A percentile compares a stretch with the other conserved stretches of the same genome.
Conservation (phyloP, 305 asterid species). For the Rubia peregrina region DNA sequence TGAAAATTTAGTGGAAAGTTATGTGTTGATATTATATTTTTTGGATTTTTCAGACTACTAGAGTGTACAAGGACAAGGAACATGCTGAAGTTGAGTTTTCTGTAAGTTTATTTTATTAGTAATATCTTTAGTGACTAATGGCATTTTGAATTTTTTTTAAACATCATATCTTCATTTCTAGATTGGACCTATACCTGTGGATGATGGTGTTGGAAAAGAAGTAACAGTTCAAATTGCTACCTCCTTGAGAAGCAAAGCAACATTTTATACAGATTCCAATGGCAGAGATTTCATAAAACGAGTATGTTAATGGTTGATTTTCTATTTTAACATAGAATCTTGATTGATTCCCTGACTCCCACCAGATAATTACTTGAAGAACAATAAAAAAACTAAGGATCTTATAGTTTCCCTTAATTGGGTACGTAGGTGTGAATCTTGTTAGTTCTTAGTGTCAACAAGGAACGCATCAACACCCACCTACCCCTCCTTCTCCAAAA, state of each 20-base stretch:
- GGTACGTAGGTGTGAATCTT: neutral
- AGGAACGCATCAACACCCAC: neutral
- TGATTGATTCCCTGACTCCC: neutral
- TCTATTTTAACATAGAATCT: neutral
- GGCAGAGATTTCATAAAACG: conserved; percentile 76
- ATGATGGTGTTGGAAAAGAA: conserved; percentile 79
- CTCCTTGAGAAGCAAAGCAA: conserved; percentile 47
- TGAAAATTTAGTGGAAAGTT: neutral
- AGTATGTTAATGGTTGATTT: conserved; percentile 32
- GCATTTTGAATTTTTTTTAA: conserved; percentile 18
- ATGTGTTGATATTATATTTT: neutral
- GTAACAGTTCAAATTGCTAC: conserved; percentile 56
- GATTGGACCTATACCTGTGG: conserved; percentile 85
- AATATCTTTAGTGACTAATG: neutral
- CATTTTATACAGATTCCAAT: conserved; percentile 73
- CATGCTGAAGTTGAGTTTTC: conserved; percentile 74
- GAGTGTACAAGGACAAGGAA: conserved; percentile 76
- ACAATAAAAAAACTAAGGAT: neutral
- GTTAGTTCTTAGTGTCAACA: neutral
- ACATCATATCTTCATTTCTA: conserved; percentile 23
- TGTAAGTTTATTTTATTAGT: conserved; percentile 34
- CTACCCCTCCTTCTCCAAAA: neutral
- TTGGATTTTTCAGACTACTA: conserved; percentile 43
- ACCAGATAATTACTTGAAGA: neutral
- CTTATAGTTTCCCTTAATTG: neutral